Base-by-base conservation (phyloP, 139 green algal species). In the Chlorella sp. region DNA sequence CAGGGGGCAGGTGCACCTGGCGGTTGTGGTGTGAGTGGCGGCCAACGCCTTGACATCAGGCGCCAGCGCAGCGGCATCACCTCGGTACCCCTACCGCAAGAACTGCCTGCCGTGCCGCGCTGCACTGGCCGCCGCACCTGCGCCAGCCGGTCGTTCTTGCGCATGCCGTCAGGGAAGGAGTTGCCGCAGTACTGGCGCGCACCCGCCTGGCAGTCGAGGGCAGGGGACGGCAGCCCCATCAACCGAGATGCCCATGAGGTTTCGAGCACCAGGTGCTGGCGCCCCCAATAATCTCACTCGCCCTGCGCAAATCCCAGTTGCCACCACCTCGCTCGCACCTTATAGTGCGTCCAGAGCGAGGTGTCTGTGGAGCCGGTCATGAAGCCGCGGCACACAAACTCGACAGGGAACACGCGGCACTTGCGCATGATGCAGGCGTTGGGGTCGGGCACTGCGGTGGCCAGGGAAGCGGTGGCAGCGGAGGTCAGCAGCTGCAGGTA, bases 271-370 rank as follows among this genome's bases (percentile, higher is more conserved):
- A n/a, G n/a, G n/a, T n/a, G n/a, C n/a, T n/a, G n/a, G n/a, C n/a
- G n/a, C n/a, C n/a, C n/a, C n/a, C n/a, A n/a, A n/a, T n/a, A n/a
- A n/a, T n/a, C n/a, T n/a, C n/a, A n/a, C n/a, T n/a, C n/a, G n/a
- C n/a, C n/a, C n/a, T n/a, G n/a, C n/a, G n/a, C n/a, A n/a, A n/a
- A n/a, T n/a, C n/a, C n/a, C n/a, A n/a, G n/a, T n/a, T n/a, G n/a
- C 44, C 44, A 6, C 44, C 44, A 51, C 44, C 44, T 60, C 13
- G 7, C 44, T 11, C 44, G 7, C 44, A 60, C 51, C 26, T 92
- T 96, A 90, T 99, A 99, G 87, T 98, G 94, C 26, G 97, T 99
- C 97, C 97, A 99, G 55, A 99, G 88, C 6, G 95, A 99, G 38
- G 97, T 99, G 85, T 95, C 93, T 12, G 97, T 99, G 87, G 89